Percentiles rank a stretch among this genome's conserved stretches.
phyloP scores from a whole-genome alignment of 2,329 filamentous ascomycete species.

The Biscogniauxia marginata region DNA sequence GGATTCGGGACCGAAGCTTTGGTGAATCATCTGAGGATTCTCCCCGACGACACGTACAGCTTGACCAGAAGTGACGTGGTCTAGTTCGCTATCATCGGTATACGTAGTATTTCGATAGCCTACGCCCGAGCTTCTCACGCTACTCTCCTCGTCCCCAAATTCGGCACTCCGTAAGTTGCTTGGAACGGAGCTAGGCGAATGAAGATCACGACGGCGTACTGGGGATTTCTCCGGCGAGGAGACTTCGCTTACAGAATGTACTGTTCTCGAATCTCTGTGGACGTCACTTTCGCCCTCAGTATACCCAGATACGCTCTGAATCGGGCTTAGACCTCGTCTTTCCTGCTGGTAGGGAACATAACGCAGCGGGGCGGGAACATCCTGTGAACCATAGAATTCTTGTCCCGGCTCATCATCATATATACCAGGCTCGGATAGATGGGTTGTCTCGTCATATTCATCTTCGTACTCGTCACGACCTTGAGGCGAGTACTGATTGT shows the following conservation, averaged over 20 bases:
- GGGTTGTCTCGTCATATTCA: slow-evolving; percentile 45
- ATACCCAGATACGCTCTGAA: slow-evolving; percentile 89
- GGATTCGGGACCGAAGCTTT: slow-evolving; percentile 74
- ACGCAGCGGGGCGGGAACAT: slow-evolving; percentile 62
- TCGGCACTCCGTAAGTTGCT: slow-evolving; percentile 49
- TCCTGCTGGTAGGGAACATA: slow-evolving; percentile 69
- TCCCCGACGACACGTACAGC: slow-evolving; percentile 69
- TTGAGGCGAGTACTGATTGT: slow-evolving; percentile 39
- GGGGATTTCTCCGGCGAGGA: slow-evolving; percentile 62
- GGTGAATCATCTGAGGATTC: slow-evolving; percentile 75
- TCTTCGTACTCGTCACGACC: slow-evolving; percentile 38
- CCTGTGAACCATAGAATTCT: slow-evolving; percentile 57
- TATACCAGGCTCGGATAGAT: slow-evolving; percentile 32
- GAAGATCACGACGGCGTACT: slow-evolving; percentile 39
- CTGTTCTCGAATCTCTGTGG: slow-evolving; percentile 56
- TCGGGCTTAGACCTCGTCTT: slow-evolving; percentile 76
- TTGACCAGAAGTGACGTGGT: slow-evolving; percentile 62
- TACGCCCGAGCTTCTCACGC: slow-evolving; percentile 50
- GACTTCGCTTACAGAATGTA: slow-evolving; percentile 48
- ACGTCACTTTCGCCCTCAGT: slow-evolving; percentile 65
- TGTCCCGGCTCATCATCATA: slow-evolving; percentile 43
- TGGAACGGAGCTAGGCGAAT: slow-evolving; percentile 57
- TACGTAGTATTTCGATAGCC: slow-evolving; percentile 55
- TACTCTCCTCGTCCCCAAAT: slow-evolving; percentile 60
- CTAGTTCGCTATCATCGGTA: slow-evolving; percentile 55